Conservation (phyloP, 371 early-diverging fungal genomes). For the Mucor irregularis region DNA sequence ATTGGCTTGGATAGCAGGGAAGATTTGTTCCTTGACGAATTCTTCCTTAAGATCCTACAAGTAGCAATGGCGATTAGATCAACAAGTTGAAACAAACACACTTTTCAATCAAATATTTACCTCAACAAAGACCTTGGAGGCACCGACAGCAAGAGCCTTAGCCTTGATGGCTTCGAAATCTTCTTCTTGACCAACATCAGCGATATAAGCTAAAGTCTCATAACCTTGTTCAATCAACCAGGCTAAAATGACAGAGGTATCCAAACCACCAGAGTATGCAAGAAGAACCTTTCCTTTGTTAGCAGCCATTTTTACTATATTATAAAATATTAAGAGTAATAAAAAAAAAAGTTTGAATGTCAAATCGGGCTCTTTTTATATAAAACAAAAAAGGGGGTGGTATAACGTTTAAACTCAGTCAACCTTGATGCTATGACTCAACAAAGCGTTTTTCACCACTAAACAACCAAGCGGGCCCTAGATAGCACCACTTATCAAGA, state of each 20-base stretch:
- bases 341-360: constrained; percentile 1
- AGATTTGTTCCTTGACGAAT: constrained; percentile 92
- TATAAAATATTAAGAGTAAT: not conserved
- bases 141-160: constrained; percentile 93
- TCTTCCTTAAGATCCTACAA: constrained; percentile 84
- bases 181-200: constrained; percentile 97
- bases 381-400: not conserved
- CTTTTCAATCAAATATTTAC: constrained; percentile 29
- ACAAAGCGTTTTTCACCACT: too few relatives aligned
- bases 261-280: constrained; percentile 97
- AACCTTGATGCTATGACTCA: too few relatives aligned
- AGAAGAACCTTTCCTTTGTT: constrained; percentile 88
- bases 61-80: not conserved
- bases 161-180: constrained; percentile 92
- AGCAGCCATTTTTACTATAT: constrained; percentile 38
- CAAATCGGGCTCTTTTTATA: not conserved
- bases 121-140: constrained; percentile 93
- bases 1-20: constrained; percentile 93
- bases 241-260: constrained; percentile 96
- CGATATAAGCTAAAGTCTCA: constrained; percentile 96
- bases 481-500: too few relatives aligned
- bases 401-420: too few relatives aligned
- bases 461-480: too few relatives aligned
- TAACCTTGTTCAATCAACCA: constrained; percentile 98
- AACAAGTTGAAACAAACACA: not conserved